Evolutionary conservation across 2,329 filamentous ascomycete species (phyloP).

Genomic region (Colletotrichum cuscutae): DNA sequence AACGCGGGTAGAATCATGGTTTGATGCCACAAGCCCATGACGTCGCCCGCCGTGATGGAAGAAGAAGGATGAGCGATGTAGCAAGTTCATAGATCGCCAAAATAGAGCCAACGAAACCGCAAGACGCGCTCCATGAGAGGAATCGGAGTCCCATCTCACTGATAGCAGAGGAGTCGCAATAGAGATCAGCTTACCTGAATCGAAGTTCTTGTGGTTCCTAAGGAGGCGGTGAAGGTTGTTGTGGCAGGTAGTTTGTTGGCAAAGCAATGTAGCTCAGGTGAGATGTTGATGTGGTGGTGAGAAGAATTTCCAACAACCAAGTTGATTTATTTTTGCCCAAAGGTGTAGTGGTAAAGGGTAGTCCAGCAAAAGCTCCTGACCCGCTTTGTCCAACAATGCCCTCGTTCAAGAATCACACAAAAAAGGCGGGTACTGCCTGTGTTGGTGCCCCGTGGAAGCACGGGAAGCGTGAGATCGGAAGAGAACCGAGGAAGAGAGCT

Average conservation of each 20-base stretch:
- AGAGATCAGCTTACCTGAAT: not conserved
- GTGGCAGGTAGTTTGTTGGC: conserved; percentile 8
- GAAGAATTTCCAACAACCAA: conserved; percentile 3
- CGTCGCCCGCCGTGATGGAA: not conserved
- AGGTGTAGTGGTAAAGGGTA: not conserved
- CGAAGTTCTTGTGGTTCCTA: not conserved
- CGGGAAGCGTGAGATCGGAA: conserved; percentile 1
- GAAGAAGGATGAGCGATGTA: not conserved
- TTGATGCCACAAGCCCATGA: not conserved
- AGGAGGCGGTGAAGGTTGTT: conserved; percentile 4
- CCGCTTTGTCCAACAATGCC: conserved; percentile 8
- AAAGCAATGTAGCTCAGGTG: conserved; percentile 1
- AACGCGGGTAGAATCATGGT: not conserved
- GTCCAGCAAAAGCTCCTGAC: not conserved
- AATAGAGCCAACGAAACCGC: not conserved
- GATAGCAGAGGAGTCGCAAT: no score
- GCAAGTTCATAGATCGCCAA: not conserved
- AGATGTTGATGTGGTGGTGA: conserved; percentile 5
- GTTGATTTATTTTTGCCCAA: conserved; percentile 2
- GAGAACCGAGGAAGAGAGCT: not conserved
- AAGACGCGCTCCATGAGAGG: not conserved
- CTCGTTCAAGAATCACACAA: conserved; percentile 16
- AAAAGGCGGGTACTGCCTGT: conserved; percentile 3
- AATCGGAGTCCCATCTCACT: not conserved
- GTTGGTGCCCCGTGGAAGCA: conserved; percentile 19